Conservation (phyloP, 1,284 basidiomycete species). For the Marasmius tenuissimus region DNA sequence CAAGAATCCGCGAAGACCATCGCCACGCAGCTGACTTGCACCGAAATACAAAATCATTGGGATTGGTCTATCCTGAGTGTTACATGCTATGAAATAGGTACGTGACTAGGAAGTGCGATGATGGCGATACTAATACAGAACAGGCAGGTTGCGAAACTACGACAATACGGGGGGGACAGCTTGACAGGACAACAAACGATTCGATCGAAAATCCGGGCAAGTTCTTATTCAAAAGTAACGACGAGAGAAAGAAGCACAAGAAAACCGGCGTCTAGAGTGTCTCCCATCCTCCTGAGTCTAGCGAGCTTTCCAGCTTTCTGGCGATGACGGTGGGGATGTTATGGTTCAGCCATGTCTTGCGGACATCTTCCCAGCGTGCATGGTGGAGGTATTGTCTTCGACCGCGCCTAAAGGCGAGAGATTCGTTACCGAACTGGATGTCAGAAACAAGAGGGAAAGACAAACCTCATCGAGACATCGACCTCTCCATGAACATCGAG, state of each 20-base stretch:
- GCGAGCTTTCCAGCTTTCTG: constrained; percentile 82
- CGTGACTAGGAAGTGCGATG: too few relatives aligned
- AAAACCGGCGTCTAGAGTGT: constrained; percentile 51
- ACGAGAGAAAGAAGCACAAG: neutral
- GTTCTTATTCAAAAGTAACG: too few relatives aligned
- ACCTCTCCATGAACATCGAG: constrained; percentile 95
- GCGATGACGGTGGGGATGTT: constrained; percentile 90
- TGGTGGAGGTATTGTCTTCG: constrained; percentile 87
- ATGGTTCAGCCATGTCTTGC: constrained; percentile 89
- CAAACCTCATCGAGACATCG: constrained; percentile 88
- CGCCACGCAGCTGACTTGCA: too few relatives aligned
- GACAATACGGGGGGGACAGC: too few relatives aligned
- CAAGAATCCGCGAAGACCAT: too few relatives aligned
- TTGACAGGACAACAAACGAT: too few relatives aligned
- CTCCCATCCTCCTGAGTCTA: constrained; percentile 95
- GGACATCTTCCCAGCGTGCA: constrained; percentile 89
- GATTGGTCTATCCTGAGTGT: too few relatives aligned
- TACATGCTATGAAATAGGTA: too few relatives aligned
- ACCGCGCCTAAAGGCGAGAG: constrained; percentile 58
- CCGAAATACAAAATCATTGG: too few relatives aligned
- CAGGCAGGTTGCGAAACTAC: too few relatives aligned
- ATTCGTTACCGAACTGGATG: constrained; percentile 1
- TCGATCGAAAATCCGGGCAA: too few relatives aligned
- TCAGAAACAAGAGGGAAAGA: constrained; percentile 7
- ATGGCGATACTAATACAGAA: too few relatives aligned